Percentiles rank a stretch among this genome's conserved stretches.
phyloP scores from a whole-genome alignment of 345 rosid genomes.

The Stellera chamaejasme region DNA sequence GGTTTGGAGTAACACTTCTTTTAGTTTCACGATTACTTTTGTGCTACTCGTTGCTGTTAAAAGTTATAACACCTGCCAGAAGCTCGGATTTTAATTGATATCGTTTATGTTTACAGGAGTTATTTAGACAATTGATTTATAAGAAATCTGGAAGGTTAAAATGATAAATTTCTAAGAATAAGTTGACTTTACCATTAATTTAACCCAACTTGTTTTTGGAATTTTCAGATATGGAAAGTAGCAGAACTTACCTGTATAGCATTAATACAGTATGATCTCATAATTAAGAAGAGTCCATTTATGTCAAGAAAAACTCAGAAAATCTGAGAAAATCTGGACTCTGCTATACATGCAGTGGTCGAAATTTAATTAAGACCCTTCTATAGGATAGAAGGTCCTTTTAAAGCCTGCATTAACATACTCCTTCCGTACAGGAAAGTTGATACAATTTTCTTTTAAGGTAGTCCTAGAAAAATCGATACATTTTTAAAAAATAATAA shows the following conservation, averaged over 20 bases:
- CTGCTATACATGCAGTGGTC: constrained; percentile 9
- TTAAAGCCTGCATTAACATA: constrained; percentile 1
- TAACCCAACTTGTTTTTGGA: background rate
- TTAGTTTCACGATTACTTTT: too few species aligned
- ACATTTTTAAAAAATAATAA: background rate
- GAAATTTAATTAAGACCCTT: constrained; percentile 10
- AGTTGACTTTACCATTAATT: constrained; percentile 11
- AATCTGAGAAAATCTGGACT: constrained; percentile 8
- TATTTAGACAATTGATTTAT: too few species aligned
- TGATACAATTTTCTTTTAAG: background rate
- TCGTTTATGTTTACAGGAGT: too few species aligned
- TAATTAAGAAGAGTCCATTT: constrained; percentile 16
- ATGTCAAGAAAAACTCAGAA: constrained; percentile 13
- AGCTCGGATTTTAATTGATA: background rate
- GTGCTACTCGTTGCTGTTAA: too few species aligned
- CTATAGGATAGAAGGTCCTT: background rate
- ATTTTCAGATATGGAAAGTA: constrained; percentile 13
- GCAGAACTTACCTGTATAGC: constrained; percentile 10
- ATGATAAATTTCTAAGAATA: constrained; percentile 9
- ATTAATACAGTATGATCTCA: constrained; percentile 9
- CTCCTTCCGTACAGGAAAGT: too few species aligned
- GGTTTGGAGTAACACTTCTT: too few species aligned
- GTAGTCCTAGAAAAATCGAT: background rate
- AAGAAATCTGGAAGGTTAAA: constrained; percentile 9
- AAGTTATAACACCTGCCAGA: too few species aligned